Evolutionary conservation across 2,329 filamentous ascomycete genomes (phyloP).

Genomic region (Aspergillus sp.): DNA sequence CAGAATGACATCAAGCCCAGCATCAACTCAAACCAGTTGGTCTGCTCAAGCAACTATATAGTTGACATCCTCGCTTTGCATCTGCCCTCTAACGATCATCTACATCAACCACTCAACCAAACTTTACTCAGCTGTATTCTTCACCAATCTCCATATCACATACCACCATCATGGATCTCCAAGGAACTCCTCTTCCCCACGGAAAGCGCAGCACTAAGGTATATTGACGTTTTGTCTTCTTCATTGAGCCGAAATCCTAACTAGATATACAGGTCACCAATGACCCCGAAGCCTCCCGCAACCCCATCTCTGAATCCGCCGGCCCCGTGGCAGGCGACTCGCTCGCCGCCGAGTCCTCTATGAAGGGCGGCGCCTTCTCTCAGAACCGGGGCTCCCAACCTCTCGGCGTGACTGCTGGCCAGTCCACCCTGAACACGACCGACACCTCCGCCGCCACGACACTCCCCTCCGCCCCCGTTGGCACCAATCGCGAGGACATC

Average conservation of each 20-base stretch:
- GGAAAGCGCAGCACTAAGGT: constrained; percentile 36
- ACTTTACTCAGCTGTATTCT: not conserved
- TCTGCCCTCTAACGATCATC: not conserved
- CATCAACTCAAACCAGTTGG: not conserved
- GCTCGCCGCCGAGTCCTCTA: constrained; percentile 70
- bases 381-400: constrained; percentile 56
- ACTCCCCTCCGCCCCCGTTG: constrained; percentile 48
- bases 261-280: constrained; percentile 36
- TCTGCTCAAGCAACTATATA: no score
- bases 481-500: constrained; percentile 44
- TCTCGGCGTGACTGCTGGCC: constrained; percentile 48
- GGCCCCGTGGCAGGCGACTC: constrained; percentile 67
- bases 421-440: constrained; percentile 56
- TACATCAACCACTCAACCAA: not conserved
- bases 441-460: constrained; percentile 53
- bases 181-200: constrained; percentile 35
- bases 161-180: constrained; percentile 37
- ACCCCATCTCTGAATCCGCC: constrained; percentile 59
- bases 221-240: not conserved
- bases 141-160: not conserved
- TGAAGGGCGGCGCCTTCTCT: constrained; percentile 58
- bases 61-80: no score
- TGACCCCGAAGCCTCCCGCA: constrained; percentile 47
- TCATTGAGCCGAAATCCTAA: not conserved
- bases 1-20: constrained; percentile 31